phyloP scores from a whole-genome alignment of 2,329 filamentous ascomycete genomes.

The Cryphonectria radicalis region DNA sequence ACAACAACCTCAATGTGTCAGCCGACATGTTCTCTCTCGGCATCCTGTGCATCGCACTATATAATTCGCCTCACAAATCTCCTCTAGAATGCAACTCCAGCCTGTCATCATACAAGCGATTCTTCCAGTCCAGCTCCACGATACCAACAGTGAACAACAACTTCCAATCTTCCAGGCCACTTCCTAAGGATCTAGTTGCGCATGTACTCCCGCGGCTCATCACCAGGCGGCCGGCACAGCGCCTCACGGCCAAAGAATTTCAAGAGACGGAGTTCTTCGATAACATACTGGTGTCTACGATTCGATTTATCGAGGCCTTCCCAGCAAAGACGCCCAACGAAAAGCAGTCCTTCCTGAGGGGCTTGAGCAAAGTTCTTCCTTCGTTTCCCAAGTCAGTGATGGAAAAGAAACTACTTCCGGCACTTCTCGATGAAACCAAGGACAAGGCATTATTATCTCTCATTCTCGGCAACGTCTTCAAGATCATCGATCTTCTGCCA shows the following conservation, averaged over 20 bases:
- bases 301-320: conserved; percentile 89
- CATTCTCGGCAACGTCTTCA: conserved; percentile 90
- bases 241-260: conserved; percentile 87
- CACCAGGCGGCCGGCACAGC: conserved; percentile 82
- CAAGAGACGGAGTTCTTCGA: conserved; percentile 97
- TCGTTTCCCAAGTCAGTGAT: conserved; percentile 93
- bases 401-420: conserved; percentile 91
- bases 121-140: conserved; percentile 78
- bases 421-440: conserved; percentile 89
- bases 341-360: conserved; percentile 89
- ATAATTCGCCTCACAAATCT: conserved; percentile 91
- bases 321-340: conserved; percentile 91
- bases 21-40: conserved; percentile 96
- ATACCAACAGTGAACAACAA: conserved; percentile 82
- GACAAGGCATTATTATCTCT: conserved; percentile 84
- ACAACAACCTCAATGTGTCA: conserved; percentile 81
- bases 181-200: conserved; percentile 77
- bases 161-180: conserved; percentile 76
- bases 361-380: conserved; percentile 81
- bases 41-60: conserved; percentile 83
- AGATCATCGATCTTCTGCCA: conserved; percentile 79
- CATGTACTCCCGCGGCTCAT: conserved; percentile 85
- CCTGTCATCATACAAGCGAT: conserved; percentile 79
- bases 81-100: conserved; percentile 84
- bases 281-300: conserved; percentile 94